Conservation (phyloP, 768 basidiomycete species). For the Suillus spraguei region DNA sequence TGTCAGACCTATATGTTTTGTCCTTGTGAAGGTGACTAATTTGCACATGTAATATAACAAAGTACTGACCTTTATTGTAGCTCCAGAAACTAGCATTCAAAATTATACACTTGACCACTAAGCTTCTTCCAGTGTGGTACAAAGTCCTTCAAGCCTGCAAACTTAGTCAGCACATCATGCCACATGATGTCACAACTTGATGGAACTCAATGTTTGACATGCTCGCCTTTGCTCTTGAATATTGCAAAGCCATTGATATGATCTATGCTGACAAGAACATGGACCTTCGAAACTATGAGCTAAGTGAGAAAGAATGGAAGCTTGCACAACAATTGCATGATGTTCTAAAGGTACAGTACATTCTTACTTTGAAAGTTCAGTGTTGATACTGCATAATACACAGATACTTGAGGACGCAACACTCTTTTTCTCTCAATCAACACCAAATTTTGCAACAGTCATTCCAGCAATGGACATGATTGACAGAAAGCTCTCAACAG, state of each 20-base stretch:
- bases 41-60: neutral
- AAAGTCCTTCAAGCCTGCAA: neutral
- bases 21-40: conserved; percentile 9
- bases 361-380: neutral
- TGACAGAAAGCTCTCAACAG: conserved; percentile 21
- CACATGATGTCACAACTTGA: neutral
- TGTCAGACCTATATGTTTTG: conserved; percentile 4
- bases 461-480: conserved; percentile 39
- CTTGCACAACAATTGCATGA: conserved; percentile 18
- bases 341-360: conserved; percentile 23
- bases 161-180: conserved; percentile 13
- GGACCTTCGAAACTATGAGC: conserved; percentile 18
- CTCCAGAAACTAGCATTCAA: conserved; percentile 23
- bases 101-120: conserved; percentile 27
- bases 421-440: conserved; percentile 26
- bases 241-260: conserved; percentile 23
- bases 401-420: conserved; percentile 28
- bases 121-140: conserved; percentile 24
- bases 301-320: conserved; percentile 20
- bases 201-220: conserved; percentile 13
- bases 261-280: conserved; percentile 29
- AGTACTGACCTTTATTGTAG: conserved; percentile 14
- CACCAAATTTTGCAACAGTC: conserved; percentile 28
- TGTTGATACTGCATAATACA: neutral
- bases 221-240: conserved; percentile 26